Percentiles rank a stretch among this genome's conserved stretches.
Conservation (phyloP, 352 stramenopile species). For the Phytophthora sansomeana region DNA sequence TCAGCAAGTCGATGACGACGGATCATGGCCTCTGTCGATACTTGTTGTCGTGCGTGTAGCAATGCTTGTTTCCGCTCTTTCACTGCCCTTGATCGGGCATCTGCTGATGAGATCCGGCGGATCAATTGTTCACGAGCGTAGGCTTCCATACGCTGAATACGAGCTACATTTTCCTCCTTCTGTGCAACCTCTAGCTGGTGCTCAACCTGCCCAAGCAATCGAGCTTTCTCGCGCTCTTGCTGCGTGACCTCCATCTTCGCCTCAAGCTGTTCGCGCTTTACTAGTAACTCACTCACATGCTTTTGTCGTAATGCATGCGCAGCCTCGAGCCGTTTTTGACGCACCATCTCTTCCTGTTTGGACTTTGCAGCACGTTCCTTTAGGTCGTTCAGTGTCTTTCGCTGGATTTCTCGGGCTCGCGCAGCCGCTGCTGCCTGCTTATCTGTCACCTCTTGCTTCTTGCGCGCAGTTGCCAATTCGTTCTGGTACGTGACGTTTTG, state of each 20-base stretch:
- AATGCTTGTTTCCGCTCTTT: constrained; percentile 73
- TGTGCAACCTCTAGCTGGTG: constrained; percentile 61
- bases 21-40: constrained; percentile 66
- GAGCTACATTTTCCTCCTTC: constrained; percentile 75
- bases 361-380: constrained; percentile 66
- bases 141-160: constrained; percentile 76
- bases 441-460: constrained; percentile 67
- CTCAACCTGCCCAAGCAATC: constrained; percentile 62
- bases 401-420: constrained; percentile 67
- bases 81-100: constrained; percentile 62
- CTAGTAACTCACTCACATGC: constrained; percentile 44
- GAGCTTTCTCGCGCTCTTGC: constrained; percentile 54
- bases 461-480: constrained; percentile 61
- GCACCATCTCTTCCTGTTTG: constrained; percentile 73
- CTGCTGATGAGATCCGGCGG: constrained; percentile 61
- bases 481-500: constrained; percentile 68
- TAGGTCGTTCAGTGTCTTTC: constrained; percentile 62
- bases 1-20: constrained; percentile 75
- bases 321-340: constrained; percentile 69
- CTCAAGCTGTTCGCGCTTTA: constrained; percentile 56
- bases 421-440: constrained; percentile 63
- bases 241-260: constrained; percentile 35
- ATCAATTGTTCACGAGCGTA: constrained; percentile 72
- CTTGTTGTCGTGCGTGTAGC: constrained; percentile 66
- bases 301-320: constrained; percentile 51